These are phyloP conservation scores for Cryphonectria japonica DNA, from an alignment of 2,329 filamentous ascomycete genomes.

Conservation along the genomic window DNA sequence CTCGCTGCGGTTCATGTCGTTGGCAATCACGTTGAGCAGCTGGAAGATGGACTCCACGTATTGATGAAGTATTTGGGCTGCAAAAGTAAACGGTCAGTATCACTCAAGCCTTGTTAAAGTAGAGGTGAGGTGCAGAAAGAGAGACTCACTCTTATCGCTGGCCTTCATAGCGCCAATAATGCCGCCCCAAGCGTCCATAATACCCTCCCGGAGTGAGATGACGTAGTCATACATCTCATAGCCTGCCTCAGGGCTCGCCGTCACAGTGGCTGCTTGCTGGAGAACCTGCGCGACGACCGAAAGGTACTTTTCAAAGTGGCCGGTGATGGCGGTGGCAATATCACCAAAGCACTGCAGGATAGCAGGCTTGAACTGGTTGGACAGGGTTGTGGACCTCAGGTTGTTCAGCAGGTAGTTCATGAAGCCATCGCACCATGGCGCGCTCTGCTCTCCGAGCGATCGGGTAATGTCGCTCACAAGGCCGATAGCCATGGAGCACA, in stretches of 20 bases:
- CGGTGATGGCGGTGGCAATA: constrained; percentile 91
- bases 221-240: constrained; percentile 98
- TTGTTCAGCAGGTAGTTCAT: constrained; percentile 98
- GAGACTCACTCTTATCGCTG: constrained; percentile 71
- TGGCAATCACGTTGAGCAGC: constrained; percentile 78
- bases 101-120: constrained; percentile 5
- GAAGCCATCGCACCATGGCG: constrained; percentile 94
- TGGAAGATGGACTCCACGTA: constrained; percentile 87
- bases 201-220: constrained; percentile 90
- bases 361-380: constrained; percentile 96
- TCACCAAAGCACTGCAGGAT: constrained; percentile 98
- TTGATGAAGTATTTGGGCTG: constrained; percentile 72
- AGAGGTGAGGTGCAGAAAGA: neutral
- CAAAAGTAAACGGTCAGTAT: constrained; percentile 37
- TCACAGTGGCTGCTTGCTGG: constrained; percentile 87
- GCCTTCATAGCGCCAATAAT: constrained; percentile 93
- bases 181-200: constrained; percentile 98
- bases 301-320: constrained; percentile 90
- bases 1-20: constrained; percentile 88
- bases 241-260: constrained; percentile 75
- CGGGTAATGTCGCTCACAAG: constrained; percentile 95
- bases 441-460: constrained; percentile 84
- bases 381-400: constrained; percentile 79
- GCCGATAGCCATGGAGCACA: constrained; percentile 97
- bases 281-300: constrained; percentile 91